Evolutionary conservation across 2,329 filamentous ascomycete species (phyloP), one percentile per base, ranked within the genome.

Genomic region (Aspergillus texensis): DNA sequence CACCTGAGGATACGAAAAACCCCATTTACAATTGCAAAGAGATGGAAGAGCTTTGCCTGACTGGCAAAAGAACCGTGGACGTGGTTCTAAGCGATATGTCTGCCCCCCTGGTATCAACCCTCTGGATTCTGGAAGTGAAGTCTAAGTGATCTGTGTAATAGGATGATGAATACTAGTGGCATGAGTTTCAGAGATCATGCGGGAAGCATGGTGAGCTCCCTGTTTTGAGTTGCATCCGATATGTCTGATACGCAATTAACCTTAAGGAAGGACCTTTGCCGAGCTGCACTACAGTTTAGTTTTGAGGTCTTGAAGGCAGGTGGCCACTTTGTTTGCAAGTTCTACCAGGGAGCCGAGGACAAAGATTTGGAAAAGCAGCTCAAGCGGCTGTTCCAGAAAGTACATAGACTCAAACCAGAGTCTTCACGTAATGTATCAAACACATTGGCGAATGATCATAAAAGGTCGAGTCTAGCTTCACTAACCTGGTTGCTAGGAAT

Each of bases 91-190:
- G 93, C 88, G 95, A 99, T 86, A 99, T 99, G 95, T 99, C 89
- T 88, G 94, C 86, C 85, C 94, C 94, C 95, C 90, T 97, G 93
- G 93, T 85, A 88, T 73, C 91, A 92, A 83, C 91, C 87, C 59
- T 84, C 85, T 74, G 90, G 90, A 74, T 93, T 91, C 83, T 90
- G 88, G 83, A 90, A 91, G 83, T 93, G 88, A 83, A 96, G 89
- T 84, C 86, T 97, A 87, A 96, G 90, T 94, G 91, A 95, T 87
- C 93, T 93, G 68, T 95, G 96, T 88, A 79, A 82, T 86, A 99
- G 95, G 95, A 91, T 99, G 90, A 97, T 97, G 93, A 99, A 99
- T 80, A 97, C 94, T 72, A 97, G 91, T 81, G 95, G 95, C 62
- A 91, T 92, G 73, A 80, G 80, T 24, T 95, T 96, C 75, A 88